Conservation (phyloP, 2,329 filamentous ascomycete species). For the Fusarium xylarioides region DNA sequence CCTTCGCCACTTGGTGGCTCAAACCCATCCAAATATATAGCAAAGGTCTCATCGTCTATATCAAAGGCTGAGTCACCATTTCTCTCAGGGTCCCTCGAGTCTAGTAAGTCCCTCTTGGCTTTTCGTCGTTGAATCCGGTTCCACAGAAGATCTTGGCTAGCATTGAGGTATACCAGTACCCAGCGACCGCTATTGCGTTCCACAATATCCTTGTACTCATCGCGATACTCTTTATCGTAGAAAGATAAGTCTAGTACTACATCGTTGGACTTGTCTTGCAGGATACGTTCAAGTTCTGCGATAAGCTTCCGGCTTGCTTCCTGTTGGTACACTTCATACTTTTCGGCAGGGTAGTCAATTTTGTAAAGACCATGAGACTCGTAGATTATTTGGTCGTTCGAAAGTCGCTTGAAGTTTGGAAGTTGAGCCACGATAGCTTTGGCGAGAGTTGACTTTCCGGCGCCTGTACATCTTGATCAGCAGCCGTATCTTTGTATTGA, state of each 20-base stretch:
- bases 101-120: slow-evolving; percentile 11
- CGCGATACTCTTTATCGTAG: slow-evolving; percentile 44
- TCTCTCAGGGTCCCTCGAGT: not conserved
- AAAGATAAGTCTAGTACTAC: slow-evolving; percentile 47
- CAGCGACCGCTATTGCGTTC: slow-evolving; percentile 40
- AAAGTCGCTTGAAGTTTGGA: not conserved
- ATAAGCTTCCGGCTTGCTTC: not conserved
- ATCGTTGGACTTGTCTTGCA: slow-evolving; percentile 28
- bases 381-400: not conserved
- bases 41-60: not conserved
- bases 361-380: slow-evolving; percentile 1
- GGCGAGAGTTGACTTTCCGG: slow-evolving; percentile 5
- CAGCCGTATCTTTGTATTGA: no score
- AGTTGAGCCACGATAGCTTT: not conserved
- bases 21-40: not conserved
- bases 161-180: slow-evolving; percentile 44
- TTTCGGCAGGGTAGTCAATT: not conserved
- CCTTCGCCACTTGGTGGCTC: not conserved
- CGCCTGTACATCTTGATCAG: not conserved
- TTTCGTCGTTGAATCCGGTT: slow-evolving; percentile 43
- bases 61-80: slow-evolving; percentile 14
- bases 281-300: slow-evolving; percentile 5
- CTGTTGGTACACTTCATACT: not conserved
- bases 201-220: slow-evolving; percentile 42
- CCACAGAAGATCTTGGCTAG: slow-evolving; percentile 43